phyloP scores from a whole-genome alignment of 805 yeast species.

The Ogataea saltuana region DNA sequence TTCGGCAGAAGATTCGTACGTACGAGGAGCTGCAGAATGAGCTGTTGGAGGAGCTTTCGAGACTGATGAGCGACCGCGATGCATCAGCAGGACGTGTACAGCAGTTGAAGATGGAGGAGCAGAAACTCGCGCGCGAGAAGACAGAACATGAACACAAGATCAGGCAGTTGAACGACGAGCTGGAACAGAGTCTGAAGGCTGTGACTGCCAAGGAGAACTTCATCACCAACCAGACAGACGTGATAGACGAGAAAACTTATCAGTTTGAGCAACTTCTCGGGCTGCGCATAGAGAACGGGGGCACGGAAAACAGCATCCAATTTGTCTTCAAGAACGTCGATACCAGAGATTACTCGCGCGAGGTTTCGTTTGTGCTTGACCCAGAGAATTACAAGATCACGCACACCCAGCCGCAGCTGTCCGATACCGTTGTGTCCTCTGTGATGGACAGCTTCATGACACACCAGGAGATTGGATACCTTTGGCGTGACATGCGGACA shows the following conservation, averaged over 20 bases:
- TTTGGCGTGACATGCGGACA: constrained; percentile 37
- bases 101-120: constrained; percentile 40
- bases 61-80: constrained; percentile 28
- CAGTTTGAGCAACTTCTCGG: constrained; percentile 51
- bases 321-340: constrained; percentile 51
- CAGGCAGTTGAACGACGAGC: constrained; percentile 28
- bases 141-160: constrained; percentile 32
- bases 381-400: constrained; percentile 39
- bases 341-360: constrained; percentile 43
- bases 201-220: constrained; percentile 32
- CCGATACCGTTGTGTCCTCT: constrained; percentile 17
- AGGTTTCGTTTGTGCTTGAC: constrained; percentile 45
- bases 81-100: constrained; percentile 42
- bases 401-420: constrained; percentile 38
- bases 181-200: constrained; percentile 25
- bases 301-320: constrained; percentile 34
- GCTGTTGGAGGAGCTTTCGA: constrained; percentile 24
- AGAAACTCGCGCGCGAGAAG: constrained; percentile 33
- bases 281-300: constrained; percentile 44
- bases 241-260: constrained; percentile 43
- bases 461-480: constrained; percentile 35
- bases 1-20: constrained; percentile 21
- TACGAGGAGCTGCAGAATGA: constrained; percentile 20
- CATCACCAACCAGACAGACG: constrained; percentile 38
- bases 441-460: constrained; percentile 26